Percentiles rank a stretch among this genome's conserved stretches.
Conservation (phyloP, 805 yeast genomes). For the Cyberlindnera veronae region DNA sequence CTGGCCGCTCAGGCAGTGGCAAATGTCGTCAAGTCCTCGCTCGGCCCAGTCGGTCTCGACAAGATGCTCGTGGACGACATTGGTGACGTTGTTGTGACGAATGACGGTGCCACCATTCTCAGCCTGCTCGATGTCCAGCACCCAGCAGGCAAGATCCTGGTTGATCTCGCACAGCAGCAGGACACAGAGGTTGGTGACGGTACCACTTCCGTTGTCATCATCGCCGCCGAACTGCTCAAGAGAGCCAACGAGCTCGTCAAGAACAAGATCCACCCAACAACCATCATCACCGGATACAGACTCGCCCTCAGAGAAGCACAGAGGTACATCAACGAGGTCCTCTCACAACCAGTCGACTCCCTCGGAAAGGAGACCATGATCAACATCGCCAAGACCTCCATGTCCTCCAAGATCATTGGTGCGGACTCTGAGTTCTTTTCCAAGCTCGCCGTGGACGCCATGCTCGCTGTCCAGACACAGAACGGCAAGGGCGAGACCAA, state of each 20-base stretch:
- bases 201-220: slow-evolving; percentile 94
- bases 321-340: slow-evolving; percentile 74
- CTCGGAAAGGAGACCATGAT: slow-evolving; percentile 76
- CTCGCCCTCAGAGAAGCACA: slow-evolving; percentile 90
- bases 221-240: slow-evolving; percentile 88
- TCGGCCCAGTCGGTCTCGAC: slow-evolving; percentile 98
- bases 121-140: slow-evolving; percentile 92
- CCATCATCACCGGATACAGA: slow-evolving; percentile 94
- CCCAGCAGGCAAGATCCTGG: slow-evolving; percentile 97
- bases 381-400: slow-evolving; percentile 93
- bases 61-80: slow-evolving; percentile 98
- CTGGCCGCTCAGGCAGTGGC: slow-evolving; percentile 98
- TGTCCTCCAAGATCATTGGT: slow-evolving; percentile 96
- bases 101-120: slow-evolving; percentile 97
- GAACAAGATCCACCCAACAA: slow-evolving; percentile 95
- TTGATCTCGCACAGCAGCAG: slow-evolving; percentile 97
- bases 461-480: slow-evolving; percentile 89
- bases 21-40: slow-evolving; percentile 89
- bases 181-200: slow-evolving; percentile 99
- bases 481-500: slow-evolving; percentile 83
- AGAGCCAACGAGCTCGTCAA: slow-evolving; percentile 92
- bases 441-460: slow-evolving; percentile 89
- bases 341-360: slow-evolving; percentile 74
- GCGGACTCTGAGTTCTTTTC: slow-evolving; percentile 89
- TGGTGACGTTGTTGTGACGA: slow-evolving; percentile 98